Evolutionary conservation across 768 basidiomycete species (phyloP), one percentile per base, ranked within the genome.

Genomic region (Amylocystis lapponica): DNA sequence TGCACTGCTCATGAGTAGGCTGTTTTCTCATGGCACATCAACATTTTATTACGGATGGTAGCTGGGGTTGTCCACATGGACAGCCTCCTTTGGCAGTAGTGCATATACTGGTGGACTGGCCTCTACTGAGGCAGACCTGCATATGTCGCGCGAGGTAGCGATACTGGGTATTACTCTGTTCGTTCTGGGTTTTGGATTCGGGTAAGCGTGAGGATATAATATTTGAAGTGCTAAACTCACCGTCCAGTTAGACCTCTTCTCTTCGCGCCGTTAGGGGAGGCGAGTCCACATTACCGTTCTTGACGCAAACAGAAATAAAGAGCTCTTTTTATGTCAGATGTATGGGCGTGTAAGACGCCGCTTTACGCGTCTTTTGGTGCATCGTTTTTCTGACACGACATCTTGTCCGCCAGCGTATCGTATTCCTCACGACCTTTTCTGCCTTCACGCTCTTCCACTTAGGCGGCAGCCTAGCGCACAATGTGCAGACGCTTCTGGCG

Each of bases 121-220:
- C 26, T 59, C 59, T 37, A 74, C 74, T 36, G 64, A 66, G 47
- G 55, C 51, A 26, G 74, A 76, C 31, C 62, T 81, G 27, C 61
- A 68, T 33, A 66, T 78, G 39, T 73, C 74, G 4, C 66, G 71
- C 43, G 68, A 72, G 43, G 62, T 78, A 43, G 74, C 77, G 3
- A 75, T 78, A 32, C 64, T 80, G 6, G 80, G 80, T 13, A 67
- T 82, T 17, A 78, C 79, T 4, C 59, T 81, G 13, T 83, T 79
- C 54, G 77, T 84, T 26, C 59, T 83, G 23, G 80, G 79, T 1
- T 79, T 83, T 53, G 78, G 74, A 4, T 50, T 80, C 19, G 78
- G 78, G 73, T 77, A 45, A 27, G 67, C 61, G 14, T 21, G 14
- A 14, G 22, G n/a, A 11, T 43, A n/a, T 5, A 8, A 46, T 3